Base-by-base conservation (phyloP, 768 basidiomycete species). In the Cystobasidium tubakii region DNA sequence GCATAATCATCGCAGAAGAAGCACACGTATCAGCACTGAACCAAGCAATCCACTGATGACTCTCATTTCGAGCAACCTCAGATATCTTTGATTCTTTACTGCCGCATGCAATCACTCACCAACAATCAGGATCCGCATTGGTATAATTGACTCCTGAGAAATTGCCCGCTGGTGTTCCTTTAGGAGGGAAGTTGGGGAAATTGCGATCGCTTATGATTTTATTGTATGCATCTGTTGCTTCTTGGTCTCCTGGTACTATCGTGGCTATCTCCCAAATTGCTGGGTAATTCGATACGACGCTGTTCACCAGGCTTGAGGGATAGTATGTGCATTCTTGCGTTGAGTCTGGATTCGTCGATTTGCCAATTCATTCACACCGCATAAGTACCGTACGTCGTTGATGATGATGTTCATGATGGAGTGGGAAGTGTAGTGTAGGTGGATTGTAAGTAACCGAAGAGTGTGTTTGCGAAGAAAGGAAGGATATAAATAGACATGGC, bases 51-150 rank as follows among this genome's bases (percentile, higher is more conserved):
- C n/a, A n/a, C n/a, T n/a, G n/a, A n/a, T n/a, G n/a, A n/a, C n/a
- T n/a, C n/a, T n/a, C n/a, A n/a, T n/a, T n/a, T n/a, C n/a, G n/a
- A n/a, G n/a, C 44, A 46, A 46, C 44, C 13, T 46, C 44, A 46
- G 53, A 15, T 6, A 6, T 39, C 39, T 39, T 39, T 39, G 7
- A 6, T 6, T 39, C 39, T 39, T 39, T 39, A n/a, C 73, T 80
- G 0, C 81, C 79, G 82, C 82, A 83, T 39, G 39, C 39, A 39
- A 39, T 39, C 39, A 39, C 39, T 39, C 39, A 39, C 82, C 82
- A 83, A 75, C 82, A 83, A 66, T 82, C 82, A 0, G 79, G 79
- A 73, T 82, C 82, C 0, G 75, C 23, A 29, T 70, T 60, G 34
- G 75, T 77, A 75, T 81, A 79, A 69, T 77, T 42, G n/a, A 76